Percentiles rank a stretch among this genome's conserved stretches.
These are phyloP conservation scores for Mucor ambiguus DNA, from an alignment of 371 early-diverging fungal species.

Conservation along the genomic window DNA sequence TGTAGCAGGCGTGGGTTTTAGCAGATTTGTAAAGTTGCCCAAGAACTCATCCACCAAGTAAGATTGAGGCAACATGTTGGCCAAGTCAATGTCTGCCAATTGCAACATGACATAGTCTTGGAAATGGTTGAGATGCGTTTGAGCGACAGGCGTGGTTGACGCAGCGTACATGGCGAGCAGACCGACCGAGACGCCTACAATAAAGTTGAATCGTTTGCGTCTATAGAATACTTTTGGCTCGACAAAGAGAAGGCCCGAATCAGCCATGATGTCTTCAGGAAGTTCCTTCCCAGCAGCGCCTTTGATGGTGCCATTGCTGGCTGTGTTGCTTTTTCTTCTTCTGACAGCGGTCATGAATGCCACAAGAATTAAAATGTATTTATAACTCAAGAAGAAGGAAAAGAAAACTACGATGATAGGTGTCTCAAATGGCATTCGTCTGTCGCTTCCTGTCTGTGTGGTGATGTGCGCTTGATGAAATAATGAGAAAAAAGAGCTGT, in stretches of 20 bases:
- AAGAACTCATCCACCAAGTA: conserved; percentile 73
- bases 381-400: conserved; percentile 7
- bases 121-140: conserved; percentile 34
- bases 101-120: conserved; percentile 42
- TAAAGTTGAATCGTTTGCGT: conserved; percentile 43
- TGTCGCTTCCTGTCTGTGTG: not conserved
- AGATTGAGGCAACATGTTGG: conserved; percentile 64
- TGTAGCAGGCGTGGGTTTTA: conserved; percentile 50
- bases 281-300: conserved; percentile 7
- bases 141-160: conserved; percentile 44
- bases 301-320: not conserved
- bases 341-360: not conserved
- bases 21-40: conserved; percentile 60
- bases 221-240: conserved; percentile 29
- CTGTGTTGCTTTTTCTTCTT: conserved; percentile 3
- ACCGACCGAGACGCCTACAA: conserved; percentile 36
- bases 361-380: not conserved
- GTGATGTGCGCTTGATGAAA: not conserved
- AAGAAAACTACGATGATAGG: conserved; percentile 2
- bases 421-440: not conserved
- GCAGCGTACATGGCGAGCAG: conserved; percentile 33
- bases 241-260: conserved; percentile 10
- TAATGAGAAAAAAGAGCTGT: not conserved
- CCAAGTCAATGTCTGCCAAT: conserved; percentile 65
- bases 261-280: conserved; percentile 32